Evolutionary conservation across 2,329 filamentous ascomycete species (phyloP).

Genomic region (Periconia sp.): DNA sequence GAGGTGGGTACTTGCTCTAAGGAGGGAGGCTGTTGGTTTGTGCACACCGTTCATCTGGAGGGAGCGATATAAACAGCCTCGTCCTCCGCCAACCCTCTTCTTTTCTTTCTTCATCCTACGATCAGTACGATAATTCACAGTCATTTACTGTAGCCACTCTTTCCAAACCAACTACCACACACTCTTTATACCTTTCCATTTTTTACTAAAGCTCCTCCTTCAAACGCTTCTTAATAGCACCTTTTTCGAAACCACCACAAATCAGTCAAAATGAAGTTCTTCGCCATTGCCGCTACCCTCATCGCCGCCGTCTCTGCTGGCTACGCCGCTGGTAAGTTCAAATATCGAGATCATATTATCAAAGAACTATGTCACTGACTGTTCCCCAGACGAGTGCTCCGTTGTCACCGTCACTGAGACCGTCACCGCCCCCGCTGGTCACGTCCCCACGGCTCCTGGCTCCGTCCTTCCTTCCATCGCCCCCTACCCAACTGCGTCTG

Average conservation of each 20-base stretch:
- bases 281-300: constrained; percentile 32
- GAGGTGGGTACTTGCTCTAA: background rate
- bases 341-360: no score
- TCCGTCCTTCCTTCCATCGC: constrained; percentile 15
- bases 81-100: constrained; percentile 6
- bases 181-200: constrained; percentile 19
- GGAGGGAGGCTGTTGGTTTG: no score
- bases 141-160: constrained; percentile 39
- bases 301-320: constrained; percentile 32
- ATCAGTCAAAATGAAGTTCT: constrained; percentile 37
- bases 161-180: constrained; percentile 20
- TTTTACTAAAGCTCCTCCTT: constrained; percentile 11
- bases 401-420: constrained; percentile 39
- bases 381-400: constrained; percentile 23
- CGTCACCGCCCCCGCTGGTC: constrained; percentile 18
- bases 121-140: constrained; percentile 23
- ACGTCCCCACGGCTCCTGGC: constrained; percentile 29
- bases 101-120: constrained; percentile 20
- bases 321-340: constrained; percentile 7
- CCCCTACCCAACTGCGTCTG: constrained; percentile 20
- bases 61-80: constrained; percentile 22
- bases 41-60: no score
- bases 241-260: constrained; percentile 13
- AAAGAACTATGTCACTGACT: no score
- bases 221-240: constrained; percentile 14